Base-by-base conservation (phyloP, 2,329 filamentous ascomycete species). In the Aspergillus sp. region DNA sequence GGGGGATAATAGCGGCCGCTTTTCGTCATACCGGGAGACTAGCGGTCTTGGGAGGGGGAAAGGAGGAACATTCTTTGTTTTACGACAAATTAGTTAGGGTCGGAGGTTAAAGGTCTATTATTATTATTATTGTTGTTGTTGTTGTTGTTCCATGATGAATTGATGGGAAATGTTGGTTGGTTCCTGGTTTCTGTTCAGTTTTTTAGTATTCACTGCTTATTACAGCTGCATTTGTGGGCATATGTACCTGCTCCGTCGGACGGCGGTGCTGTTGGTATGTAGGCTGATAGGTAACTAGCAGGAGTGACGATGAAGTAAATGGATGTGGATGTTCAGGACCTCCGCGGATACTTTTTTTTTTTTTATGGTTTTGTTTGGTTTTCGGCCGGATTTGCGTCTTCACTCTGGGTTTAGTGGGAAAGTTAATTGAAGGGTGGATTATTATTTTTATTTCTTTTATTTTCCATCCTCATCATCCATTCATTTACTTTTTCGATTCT, bases 21-120 rank as follows among this genome's bases (percentile, higher is more conserved):
- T 54, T 54, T 56, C 54, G 53, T 57, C 55, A 60, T 57, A 47
- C 45, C 46, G 49, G 24, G 36, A 61, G 36, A 51, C 36, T 55
- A 55, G 52, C 18, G 52, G 56, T 32, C 56, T 58, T 59, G 52
- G 53, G 52, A 29, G 26, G 26, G 7, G 26, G 26, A 6, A 29
- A 29, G 26, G 26, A 29, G 26, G 26, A 29, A 29, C 26, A 7
- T 2, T 42, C n/a, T n/a, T n/a, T 42, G 14, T 42, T 42, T n/a
- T 42, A 7, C 36, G 36, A 42, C 14, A 6, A 6, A 29, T 29
- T 29, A 29, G 26, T 29, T 29, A 42, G 14, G 36, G 14, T 42
- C 36, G 36, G 36, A 42, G 36, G 16, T 42, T 42, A n/a, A 42
- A 42, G 36, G 36, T 42, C 5, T 4, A 24, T 24, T 24, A 24